Evolutionary conservation across 108 stramenopile genomes (phyloP), one percentile per base, ranked within the genome.

Genomic region (Cylindrotheca closterium): DNA sequence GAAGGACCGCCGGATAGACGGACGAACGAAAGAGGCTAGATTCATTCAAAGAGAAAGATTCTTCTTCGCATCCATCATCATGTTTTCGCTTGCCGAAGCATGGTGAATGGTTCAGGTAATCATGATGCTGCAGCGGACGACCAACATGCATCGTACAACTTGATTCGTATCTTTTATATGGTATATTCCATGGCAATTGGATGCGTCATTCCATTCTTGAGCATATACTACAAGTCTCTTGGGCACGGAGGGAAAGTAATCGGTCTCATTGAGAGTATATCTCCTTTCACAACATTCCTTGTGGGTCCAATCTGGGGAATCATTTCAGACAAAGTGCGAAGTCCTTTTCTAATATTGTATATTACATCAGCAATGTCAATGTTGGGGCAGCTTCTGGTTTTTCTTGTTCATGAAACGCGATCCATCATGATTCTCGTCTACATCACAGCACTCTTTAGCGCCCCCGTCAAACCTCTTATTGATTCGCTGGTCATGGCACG

Each of bases 241-340:
- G 95, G 94, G 7, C 81, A 89, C 51, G 65, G 77, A 3, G 87
- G 90, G 30, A 75, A 84, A 30, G 77, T 79, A 28, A 89, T 96
- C 57, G 97, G 97, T 23, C 47, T 88, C 30, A 60, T 98, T 34
- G 94, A 93, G 15, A 90, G 94, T 15, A 89, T 98, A 32, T 94
- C 93, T 47, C 96, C 97, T 1, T 63, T 93, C 3, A 92, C 92
- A 22, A 93, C 96, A 2, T 96, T 98, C 60, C 57, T 98, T 2
- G 81, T 93, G 19, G 86, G 93, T 4, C 95, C 96, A 0, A 63
- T 98, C 24, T 98, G 97, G 96, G 96, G 96, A 21, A 48, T 53
- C 1, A 15, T 64, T 10, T 52, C 63, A 19, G 63, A 64, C 29
- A 26, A 24, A 22, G n/a, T 63, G 28, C 21, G 30, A 18, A 31